These are phyloP conservation scores for Clavispora phyllophila DNA, from an alignment of 805 yeast species.

Conservation along the genomic window DNA sequence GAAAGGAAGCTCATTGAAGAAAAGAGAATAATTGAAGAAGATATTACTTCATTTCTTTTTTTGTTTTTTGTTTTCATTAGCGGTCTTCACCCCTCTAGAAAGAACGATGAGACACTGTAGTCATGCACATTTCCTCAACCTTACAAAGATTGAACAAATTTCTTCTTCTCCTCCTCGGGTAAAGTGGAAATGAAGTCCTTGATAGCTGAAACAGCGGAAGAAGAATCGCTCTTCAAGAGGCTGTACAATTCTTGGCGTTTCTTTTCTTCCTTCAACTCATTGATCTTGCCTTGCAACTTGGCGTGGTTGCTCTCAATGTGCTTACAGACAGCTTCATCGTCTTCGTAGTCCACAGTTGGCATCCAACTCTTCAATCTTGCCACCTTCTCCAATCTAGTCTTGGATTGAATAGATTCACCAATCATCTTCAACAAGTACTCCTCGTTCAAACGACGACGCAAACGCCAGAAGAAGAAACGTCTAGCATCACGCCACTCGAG, in stretches of 20 bases:
- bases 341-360: conserved; percentile 63
- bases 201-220: conserved; percentile 26
- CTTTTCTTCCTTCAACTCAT: conserved; percentile 60
- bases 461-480: conserved; percentile 98
- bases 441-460: conserved; percentile 91
- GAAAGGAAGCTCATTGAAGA: background rate
- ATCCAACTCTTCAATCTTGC: conserved; percentile 87
- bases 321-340: conserved; percentile 73
- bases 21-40: background rate
- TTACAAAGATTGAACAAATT: conserved; percentile 19
- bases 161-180: conserved; percentile 31
- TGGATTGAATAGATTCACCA: conserved; percentile 51
- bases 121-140: background rate
- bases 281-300: conserved; percentile 54
- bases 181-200: conserved; percentile 32
- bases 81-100: background rate
- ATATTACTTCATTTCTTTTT: background rate
- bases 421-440: conserved; percentile 78
- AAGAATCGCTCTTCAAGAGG: conserved; percentile 34
- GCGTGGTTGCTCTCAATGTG: conserved; percentile 82
- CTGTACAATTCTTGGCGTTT: conserved; percentile 61
- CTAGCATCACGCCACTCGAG: conserved; percentile 84
- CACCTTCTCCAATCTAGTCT: conserved; percentile 71
- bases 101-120: background rate
- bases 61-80: background rate